These are phyloP conservation scores for Hanseniaspora meyeri DNA, from an alignment of 805 yeast genomes.

Conservation along the genomic window DNA sequence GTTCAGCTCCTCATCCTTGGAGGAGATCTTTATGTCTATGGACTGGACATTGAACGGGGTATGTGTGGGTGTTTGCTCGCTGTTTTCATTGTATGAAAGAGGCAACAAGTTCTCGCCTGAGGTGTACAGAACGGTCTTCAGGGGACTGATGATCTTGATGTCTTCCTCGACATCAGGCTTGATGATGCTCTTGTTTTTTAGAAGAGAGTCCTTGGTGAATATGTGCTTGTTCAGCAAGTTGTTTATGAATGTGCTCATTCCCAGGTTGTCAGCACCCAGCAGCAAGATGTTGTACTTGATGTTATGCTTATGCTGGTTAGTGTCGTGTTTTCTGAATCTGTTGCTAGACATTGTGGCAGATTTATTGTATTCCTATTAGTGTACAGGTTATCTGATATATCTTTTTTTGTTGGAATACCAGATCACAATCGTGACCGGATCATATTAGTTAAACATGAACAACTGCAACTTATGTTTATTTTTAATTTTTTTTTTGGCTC, in stretches of 20 bases:
- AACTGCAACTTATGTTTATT: too few species aligned
- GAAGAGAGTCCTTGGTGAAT: constrained; percentile 46
- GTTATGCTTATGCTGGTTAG: constrained; percentile 54
- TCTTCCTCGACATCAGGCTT: constrained; percentile 18
- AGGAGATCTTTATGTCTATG: constrained; percentile 23
- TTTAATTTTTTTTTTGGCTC: too few species aligned
- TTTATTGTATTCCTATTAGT: neutral
- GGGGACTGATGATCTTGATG: constrained; percentile 23
- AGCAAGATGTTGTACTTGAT: constrained; percentile 62
- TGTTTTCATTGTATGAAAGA: constrained; percentile 16
- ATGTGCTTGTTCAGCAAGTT: constrained; percentile 51
- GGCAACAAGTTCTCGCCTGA: constrained; percentile 30
- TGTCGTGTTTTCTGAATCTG: neutral
- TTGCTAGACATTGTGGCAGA: neutral
- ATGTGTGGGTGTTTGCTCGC: neutral
- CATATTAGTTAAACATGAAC: neutral
- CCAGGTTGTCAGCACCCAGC: constrained; percentile 64
- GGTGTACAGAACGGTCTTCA: constrained; percentile 40
- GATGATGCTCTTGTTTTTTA: neutral
- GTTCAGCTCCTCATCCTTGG: constrained; percentile 30
- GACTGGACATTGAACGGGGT: constrained; percentile 16
- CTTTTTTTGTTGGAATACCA: too few species aligned
- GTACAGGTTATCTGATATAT: neutral
- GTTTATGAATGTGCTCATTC: constrained; percentile 66
- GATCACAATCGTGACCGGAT: too few species aligned